phyloP scores from a whole-genome alignment of 164 flowering plant species.

The Magnolia kwangsiensis region DNA sequence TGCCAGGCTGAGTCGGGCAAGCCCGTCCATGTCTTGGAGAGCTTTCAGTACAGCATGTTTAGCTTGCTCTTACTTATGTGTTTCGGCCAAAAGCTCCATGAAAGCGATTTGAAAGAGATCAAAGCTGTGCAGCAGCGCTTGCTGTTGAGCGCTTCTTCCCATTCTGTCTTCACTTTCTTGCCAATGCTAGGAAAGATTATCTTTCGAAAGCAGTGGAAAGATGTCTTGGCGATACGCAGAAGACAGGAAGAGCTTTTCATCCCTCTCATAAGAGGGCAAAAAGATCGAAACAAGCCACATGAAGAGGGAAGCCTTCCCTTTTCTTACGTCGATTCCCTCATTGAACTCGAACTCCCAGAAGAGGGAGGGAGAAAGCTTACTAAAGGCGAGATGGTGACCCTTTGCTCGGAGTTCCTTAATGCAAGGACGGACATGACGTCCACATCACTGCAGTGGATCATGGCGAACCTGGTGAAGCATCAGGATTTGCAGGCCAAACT shows the following conservation, averaged over 20 bases:
- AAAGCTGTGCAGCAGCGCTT: conserved; percentile 10
- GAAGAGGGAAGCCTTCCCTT: not conserved
- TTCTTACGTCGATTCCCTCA: conserved; percentile 15
- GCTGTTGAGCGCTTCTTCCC: conserved; percentile 1
- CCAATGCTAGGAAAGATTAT: conserved; percentile 32
- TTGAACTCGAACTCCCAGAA: conserved; percentile 21
- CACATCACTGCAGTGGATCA: conserved; percentile 31
- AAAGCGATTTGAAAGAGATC: conserved; percentile 18
- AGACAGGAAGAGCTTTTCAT: conserved; percentile 20
- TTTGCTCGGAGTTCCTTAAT: conserved; percentile 35
- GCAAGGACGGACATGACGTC: conserved; percentile 35
- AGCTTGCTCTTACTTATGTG: conserved; percentile 18
- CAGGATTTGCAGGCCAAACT: conserved; percentile 2
- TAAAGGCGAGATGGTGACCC: conserved; percentile 29
- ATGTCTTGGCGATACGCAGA: not conserved
- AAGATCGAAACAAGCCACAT: not conserved
- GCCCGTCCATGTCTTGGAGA: conserved; percentile 10
- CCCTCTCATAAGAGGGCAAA: conserved; percentile 25
- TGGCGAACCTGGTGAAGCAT: conserved; percentile 32
- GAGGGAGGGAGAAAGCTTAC: conserved; percentile 24
- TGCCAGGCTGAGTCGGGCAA: not conserved
- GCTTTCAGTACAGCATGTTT: conserved; percentile 23
- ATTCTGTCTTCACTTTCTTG: conserved; percentile 17
- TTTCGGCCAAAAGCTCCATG: conserved; percentile 34
- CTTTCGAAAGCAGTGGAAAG: conserved; percentile 21